Conservation (phyloP, 176 grass and related monocot species). For the Carex parvula region DNA sequence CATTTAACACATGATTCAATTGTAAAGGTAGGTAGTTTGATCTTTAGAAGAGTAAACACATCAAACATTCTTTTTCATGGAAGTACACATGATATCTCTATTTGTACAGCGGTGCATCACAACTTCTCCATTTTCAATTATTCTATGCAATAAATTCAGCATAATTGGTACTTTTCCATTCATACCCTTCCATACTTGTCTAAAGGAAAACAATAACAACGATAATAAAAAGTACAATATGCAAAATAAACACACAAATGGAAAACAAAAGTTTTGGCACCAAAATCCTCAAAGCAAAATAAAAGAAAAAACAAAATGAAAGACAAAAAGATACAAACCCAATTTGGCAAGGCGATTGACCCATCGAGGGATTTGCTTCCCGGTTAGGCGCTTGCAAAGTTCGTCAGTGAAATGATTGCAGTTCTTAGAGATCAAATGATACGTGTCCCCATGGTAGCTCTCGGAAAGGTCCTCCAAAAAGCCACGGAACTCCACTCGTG, state of each 20-base stretch:
- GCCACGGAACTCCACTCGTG: conserved; percentile 43
- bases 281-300: not conserved
- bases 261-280: not conserved
- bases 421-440: conserved; percentile 79
- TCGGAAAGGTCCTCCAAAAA: conserved; percentile 67
- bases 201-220: not conserved
- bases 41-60: not conserved
- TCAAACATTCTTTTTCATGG: not conserved
- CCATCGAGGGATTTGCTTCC: conserved; percentile 68
- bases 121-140: not conserved
- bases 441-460: conserved; percentile 76
- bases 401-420: conserved; percentile 94
- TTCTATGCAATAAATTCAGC: not conserved
- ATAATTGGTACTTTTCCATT: conserved; percentile 2
- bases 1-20: not conserved
- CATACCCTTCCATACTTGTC: not conserved
- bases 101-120: not conserved
- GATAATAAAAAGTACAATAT: not conserved
- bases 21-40: not conserved
- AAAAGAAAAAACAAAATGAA: not conserved
- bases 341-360: conserved; percentile 89
- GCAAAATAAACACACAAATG: not conserved
- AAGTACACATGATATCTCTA: not conserved
- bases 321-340: conserved; percentile 33
- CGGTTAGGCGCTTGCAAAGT: conserved; percentile 45